Conservation (phyloP, 2,329 filamentous ascomycete genomes). For the Pseudogymnoascus sp. region DNA sequence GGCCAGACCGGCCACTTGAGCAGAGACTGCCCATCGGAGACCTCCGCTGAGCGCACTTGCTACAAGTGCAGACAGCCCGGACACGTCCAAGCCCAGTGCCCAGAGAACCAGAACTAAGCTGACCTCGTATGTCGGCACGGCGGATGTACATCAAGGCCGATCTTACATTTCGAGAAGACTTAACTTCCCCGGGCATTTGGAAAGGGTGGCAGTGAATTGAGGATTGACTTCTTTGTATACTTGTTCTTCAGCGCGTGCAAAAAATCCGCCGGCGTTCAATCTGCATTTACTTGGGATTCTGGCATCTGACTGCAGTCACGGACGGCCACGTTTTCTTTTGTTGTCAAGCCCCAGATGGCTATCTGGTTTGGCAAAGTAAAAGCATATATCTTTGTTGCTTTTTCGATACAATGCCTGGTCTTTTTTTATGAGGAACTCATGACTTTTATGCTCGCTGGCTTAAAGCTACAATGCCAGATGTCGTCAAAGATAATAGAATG, state of each 20-base stretch:
- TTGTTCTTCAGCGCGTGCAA: slow-evolving; percentile 10
- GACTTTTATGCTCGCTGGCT: slow-evolving; percentile 10
- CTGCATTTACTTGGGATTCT: slow-evolving; percentile 9
- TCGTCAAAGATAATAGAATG: slow-evolving; percentile 8
- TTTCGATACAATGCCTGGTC: slow-evolving; percentile 1
- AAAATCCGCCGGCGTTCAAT: slow-evolving; percentile 10
- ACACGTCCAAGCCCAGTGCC: slow-evolving; percentile 91
- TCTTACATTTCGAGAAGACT: slow-evolving; percentile 15
- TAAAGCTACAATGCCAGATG: slow-evolving; percentile 9
- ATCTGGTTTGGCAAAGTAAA: slow-evolving; percentile 8
- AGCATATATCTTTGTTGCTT: slow-evolving; percentile 6
- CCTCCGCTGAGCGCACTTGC: slow-evolving; percentile 87
- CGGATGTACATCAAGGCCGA: slow-evolving; percentile 15
- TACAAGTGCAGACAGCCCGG: slow-evolving; percentile 86
- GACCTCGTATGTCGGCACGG: slow-evolving; percentile 9
- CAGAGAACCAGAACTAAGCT: slow-evolving; percentile 50
- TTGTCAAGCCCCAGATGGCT: slow-evolving; percentile 3
- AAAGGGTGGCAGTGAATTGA: slow-evolving; percentile 12
- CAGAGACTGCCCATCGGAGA: slow-evolving; percentile 92
- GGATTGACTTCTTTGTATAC: slow-evolving; percentile 13
- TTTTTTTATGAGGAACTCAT: slow-evolving; percentile 3
- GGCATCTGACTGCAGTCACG: slow-evolving; percentile 8
- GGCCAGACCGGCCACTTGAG: slow-evolving; percentile 89
- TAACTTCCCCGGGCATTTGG: slow-evolving; percentile 11
- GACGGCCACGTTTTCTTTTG: slow-evolving; percentile 6